A percentile compares a stretch with the other conserved stretches of the same genome.
Evolutionary conservation across 2,329 filamentous ascomycete species (phyloP).

Genomic region (Venturiaceae sp.): DNA sequence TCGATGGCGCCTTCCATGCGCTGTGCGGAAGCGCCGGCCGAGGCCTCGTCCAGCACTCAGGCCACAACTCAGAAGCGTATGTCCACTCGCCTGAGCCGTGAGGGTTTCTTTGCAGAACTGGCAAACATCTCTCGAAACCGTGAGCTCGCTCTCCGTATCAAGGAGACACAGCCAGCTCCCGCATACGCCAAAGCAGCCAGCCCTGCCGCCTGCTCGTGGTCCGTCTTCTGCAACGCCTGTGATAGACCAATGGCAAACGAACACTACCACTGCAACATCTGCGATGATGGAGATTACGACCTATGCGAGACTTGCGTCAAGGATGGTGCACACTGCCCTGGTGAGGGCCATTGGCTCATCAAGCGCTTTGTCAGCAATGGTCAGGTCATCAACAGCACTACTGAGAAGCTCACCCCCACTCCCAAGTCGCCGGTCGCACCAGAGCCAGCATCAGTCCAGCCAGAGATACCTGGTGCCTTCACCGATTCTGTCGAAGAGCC

Average conservation of each 20-base stretch:
- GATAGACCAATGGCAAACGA: slow-evolving; percentile 65
- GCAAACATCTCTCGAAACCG: slow-evolving; percentile 16
- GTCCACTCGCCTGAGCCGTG: slow-evolving; percentile 2
- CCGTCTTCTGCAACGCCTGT: slow-evolving; percentile 92
- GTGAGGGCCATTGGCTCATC: slow-evolving; percentile 82
- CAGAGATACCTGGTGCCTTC: slow-evolving; percentile 34
- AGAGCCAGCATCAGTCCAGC: slow-evolving; percentile 12
- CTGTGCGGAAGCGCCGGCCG: not conserved
- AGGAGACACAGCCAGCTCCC: slow-evolving; percentile 17
- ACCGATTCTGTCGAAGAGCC: slow-evolving; percentile 29
- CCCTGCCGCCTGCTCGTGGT: slow-evolving; percentile 41
- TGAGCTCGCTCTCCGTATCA: slow-evolving; percentile 28
- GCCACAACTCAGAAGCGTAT: not conserved
- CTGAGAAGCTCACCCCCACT: slow-evolving; percentile 67
- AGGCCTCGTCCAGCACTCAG: not conserved
- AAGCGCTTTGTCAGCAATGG: slow-evolving; percentile 78
- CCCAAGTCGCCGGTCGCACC: slow-evolving; percentile 23
- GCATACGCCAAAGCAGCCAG: not conserved
- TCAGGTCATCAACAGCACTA: slow-evolving; percentile 72
- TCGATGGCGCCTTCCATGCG: not conserved
- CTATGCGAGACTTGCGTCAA: slow-evolving; percentile 75
- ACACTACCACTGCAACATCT: slow-evolving; percentile 92
- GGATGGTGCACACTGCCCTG: slow-evolving; percentile 65
- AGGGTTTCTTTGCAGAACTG: slow-evolving; percentile 20
- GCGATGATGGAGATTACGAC: slow-evolving; percentile 89